Evolutionary conservation across 306 rosid genomes (phyloP).

Genomic region (Prunus mume): DNA sequence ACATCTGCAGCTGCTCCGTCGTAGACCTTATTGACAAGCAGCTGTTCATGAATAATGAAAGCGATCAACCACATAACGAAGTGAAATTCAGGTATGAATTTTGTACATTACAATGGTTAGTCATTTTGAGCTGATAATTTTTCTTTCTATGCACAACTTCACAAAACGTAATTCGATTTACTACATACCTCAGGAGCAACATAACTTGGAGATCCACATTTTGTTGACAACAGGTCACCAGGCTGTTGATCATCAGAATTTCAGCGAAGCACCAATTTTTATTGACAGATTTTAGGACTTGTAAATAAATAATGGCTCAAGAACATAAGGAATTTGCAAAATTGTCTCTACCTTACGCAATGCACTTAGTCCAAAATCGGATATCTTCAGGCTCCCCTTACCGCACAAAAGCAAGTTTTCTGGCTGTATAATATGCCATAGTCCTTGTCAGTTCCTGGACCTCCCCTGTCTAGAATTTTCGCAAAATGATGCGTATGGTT

Average conservation of each 20-base stretch:
- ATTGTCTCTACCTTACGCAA: constrained; percentile 50
- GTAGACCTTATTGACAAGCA: constrained; percentile 51
- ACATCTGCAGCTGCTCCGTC: constrained; percentile 84
- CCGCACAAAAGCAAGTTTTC: constrained; percentile 72
- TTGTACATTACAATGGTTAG: too few species aligned
- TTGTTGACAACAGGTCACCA: constrained; percentile 51
- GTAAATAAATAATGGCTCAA: not conserved
- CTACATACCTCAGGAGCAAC: constrained; percentile 81
- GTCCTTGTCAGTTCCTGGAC: constrained; percentile 14
- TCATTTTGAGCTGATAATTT: too few species aligned
- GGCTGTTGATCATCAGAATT: constrained; percentile 43
- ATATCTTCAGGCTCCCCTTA: constrained; percentile 64
- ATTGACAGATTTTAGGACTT: not conserved
- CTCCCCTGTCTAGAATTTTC: not conserved
- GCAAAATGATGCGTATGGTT: not conserved
- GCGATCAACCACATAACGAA: not conserved
- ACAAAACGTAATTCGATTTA: not conserved
- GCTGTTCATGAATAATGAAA: constrained; percentile 32
- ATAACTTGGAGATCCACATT: constrained; percentile 83
- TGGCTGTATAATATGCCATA: constrained; percentile 43
- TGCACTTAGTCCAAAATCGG: constrained; percentile 82
- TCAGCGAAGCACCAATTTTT: constrained; percentile 1
- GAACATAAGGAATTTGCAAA: constrained; percentile 6
- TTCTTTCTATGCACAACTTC: not conserved
- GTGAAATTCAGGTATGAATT: not conserved